phyloP scores from a whole-genome alignment of 768 basidiomycete species.

The Phlegmacium glaucopus region DNA sequence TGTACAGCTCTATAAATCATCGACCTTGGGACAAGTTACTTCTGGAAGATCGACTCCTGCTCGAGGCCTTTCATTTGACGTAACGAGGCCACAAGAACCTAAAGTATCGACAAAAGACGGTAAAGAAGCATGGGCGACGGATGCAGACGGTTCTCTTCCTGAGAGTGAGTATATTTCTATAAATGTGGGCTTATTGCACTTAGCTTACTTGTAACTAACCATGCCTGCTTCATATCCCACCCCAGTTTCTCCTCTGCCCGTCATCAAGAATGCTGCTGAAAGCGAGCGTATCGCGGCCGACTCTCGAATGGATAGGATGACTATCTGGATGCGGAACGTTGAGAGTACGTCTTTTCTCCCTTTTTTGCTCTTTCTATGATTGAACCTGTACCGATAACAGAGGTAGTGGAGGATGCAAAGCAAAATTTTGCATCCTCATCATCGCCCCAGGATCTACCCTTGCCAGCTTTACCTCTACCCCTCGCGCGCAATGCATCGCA shows the following conservation, averaged over 20 bases:
- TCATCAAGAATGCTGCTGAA: constrained; percentile 49
- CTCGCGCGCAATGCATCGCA: constrained; percentile 48
- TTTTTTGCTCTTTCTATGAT: not conserved
- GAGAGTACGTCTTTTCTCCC: constrained; percentile 56
- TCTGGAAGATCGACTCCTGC: constrained; percentile 41
- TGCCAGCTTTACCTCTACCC: constrained; percentile 65
- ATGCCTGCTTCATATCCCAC: not conserved
- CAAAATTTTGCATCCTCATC: constrained; percentile 66
- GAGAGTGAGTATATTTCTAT: constrained; percentile 15
- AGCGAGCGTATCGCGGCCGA: constrained; percentile 54
- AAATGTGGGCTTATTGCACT: not conserved
- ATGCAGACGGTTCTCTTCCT: constrained; percentile 17
- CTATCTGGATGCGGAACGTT: constrained; percentile 78
- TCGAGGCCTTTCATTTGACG: constrained; percentile 38
- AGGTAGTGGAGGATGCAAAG: constrained; percentile 78
- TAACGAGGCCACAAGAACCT: constrained; percentile 20
- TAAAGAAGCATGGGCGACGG: constrained; percentile 21
- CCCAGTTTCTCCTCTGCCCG: constrained; percentile 44
- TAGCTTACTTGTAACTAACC: constrained; percentile 1
- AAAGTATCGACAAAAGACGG: constrained; percentile 16
- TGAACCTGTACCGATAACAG: constrained; percentile 33
- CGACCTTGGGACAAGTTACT: constrained; percentile 43
- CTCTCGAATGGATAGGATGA: constrained; percentile 62
- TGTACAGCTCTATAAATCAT: constrained; percentile 63
- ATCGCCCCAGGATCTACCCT: constrained; percentile 37